Base-by-base conservation (phyloP, 208 protist genomes). In the Tetramitus jugosus region DNA sequence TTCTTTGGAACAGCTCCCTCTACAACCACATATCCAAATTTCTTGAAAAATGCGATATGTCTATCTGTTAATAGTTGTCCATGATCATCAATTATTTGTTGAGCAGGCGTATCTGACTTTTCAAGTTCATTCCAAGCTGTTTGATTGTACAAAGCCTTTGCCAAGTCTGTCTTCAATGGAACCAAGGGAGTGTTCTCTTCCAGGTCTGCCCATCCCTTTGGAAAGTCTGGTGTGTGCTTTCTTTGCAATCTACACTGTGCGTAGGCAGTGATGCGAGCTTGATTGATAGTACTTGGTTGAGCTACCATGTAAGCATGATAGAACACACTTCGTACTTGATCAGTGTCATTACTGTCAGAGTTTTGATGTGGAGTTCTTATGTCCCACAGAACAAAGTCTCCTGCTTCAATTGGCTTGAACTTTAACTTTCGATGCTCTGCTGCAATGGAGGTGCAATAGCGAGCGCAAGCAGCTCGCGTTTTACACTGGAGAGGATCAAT, bases 21-120 rank as follows among this genome's bases (percentile, higher is more conserved):
- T 10, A 65, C 31, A 26, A 65, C 60, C 2, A 65, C 60, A 65
- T 65, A 65, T 40, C 60, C 60, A 65, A n/a, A 65, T 40, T 35
- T 8, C 17, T 65, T 8, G 29, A 23, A 65, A 17, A 40, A 65
- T 13, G 35, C 31, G 40, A 65, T 65, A 65, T 65, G 60, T 40
- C 31, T 33, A 31, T 65, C 7, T 20, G 60, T 65, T 33, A 65
- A n/a, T n/a, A n/a, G n/a, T n/a, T n/a, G n/a, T n/a, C n/a, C n/a
- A n/a, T n/a, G n/a, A n/a, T n/a, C n/a, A n/a, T n/a, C n/a, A n/a
- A n/a, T n/a, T n/a, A n/a, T n/a, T n/a, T n/a, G n/a, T n/a, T n/a
- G n/a, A n/a, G n/a, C n/a, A n/a, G n/a, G n/a, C 14, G 7, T 7
- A 8, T 20, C 17, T 37, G n/a, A 31, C 40, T 65, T 33, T 14